Evolutionary conservation across 768 basidiomycete species (phyloP).

Genomic region (Stropharia rugosoannulata): DNA sequence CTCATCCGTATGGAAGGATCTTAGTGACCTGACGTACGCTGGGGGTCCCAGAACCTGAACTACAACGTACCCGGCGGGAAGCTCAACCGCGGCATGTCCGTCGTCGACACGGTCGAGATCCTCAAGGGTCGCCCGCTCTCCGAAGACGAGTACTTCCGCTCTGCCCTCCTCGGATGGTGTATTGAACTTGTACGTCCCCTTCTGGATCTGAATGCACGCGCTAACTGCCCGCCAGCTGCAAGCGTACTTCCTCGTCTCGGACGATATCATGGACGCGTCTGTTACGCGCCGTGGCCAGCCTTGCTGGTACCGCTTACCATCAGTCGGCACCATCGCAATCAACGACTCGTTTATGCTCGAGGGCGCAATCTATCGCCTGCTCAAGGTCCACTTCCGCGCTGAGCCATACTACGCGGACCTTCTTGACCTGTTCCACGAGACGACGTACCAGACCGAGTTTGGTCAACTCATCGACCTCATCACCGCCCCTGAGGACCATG

Average conservation of each 20-base stretch:
- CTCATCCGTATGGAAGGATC: neutral
- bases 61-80: conserved; percentile 98
- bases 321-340: conserved; percentile 83
- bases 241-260: conserved; percentile 95
- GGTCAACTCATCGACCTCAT: conserved; percentile 96
- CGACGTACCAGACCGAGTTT: conserved; percentile 90
- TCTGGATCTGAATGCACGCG: neutral
- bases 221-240: conserved; percentile 63
- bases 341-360: conserved; percentile 98
- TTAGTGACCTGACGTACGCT: neutral
- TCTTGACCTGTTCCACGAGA: conserved; percentile 90
- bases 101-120: conserved; percentile 91
- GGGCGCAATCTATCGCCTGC: conserved; percentile 85
- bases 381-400: conserved; percentile 82
- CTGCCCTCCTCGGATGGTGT: conserved; percentile 92
- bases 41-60: conserved; percentile 65
- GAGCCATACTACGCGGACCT: conserved; percentile 87
- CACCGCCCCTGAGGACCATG: conserved; percentile 88
- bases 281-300: conserved; percentile 93
- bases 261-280: conserved; percentile 97
- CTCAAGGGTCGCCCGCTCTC: conserved; percentile 66
- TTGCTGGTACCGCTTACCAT: conserved; percentile 80
- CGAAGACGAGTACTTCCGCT: conserved; percentile 86
- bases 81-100: conserved; percentile 94
- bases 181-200: conserved; percentile 81